Evolutionary conservation across 1,139 yeast genomes (phyloP), one percentile per base, ranked within the genome.

Genomic region (Hanseniaspora uvarum): DNA sequence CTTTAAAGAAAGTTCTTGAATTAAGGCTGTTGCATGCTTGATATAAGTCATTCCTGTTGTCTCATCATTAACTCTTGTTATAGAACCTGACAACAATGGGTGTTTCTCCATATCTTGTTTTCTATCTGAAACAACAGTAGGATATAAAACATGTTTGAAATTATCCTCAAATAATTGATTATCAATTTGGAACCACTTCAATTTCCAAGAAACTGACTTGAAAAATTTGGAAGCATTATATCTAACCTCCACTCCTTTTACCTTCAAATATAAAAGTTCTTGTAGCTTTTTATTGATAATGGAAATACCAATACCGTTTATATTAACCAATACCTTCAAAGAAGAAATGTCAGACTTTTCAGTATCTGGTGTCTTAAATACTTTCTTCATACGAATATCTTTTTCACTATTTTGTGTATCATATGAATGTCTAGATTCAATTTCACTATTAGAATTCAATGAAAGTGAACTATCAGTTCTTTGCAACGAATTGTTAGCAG

Each of bases 171-270:
- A 86, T 43, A 92, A 69, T 64, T 88, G 96, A 63, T 94, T 92
- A 65, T 94, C 98, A 53, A 89, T 75, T 66, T 94, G 99, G 43
- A 92, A 72, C 98, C 98, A 94, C 64, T 89, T 89, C 62, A 89
- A 69, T 63, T 88, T 88, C 67, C 83, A 71, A 59, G 94, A 81
- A 53, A 85, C 64, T 28, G 86, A 86, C 65, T 88, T 95, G 61
- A 86, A 86, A 26, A 86, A 68, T 49, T 87, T 94, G 0, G 96
- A 85, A 59, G 86, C 92, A 62, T 84, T 84, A 67, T 84, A 87
- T 52, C 86, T 75, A 34, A 89, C 59, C 63, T 89, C 96, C 56
- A 88, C 67, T 1, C 96, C 96, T 56, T 88, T 74, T 36, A 86
- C 69, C 0, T 94, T 86, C 28, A 84, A 70, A 63, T 92, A 94